Evolutionary conservation across 306 rosid genomes (phyloP).

Genomic region (Astragalus membranaceus): DNA sequence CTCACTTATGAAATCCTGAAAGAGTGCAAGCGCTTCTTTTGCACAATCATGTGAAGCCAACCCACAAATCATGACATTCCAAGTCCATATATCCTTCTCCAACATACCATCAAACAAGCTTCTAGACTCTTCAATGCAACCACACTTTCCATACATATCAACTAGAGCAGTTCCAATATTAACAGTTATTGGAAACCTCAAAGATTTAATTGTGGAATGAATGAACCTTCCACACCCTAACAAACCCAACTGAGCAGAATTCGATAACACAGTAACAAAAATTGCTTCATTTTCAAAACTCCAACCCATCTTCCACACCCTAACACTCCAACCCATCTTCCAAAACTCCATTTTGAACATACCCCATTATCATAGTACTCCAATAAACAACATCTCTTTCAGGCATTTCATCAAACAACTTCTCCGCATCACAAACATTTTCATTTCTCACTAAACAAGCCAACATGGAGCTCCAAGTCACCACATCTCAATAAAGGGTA

Average conservation of each 20-base stretch:
- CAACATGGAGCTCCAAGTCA: constrained; percentile 70
- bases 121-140: constrained; percentile 57
- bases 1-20: constrained; percentile 39
- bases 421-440: constrained; percentile 39
- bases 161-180: constrained; percentile 56
- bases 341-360: constrained; percentile 53
- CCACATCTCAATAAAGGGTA: constrained; percentile 39
- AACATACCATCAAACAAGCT: constrained; percentile 45
- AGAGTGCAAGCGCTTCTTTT: constrained; percentile 46
- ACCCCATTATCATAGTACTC: constrained; percentile 70
- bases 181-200: constrained; percentile 41
- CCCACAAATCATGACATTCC: constrained; percentile 85
- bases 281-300: constrained; percentile 60
- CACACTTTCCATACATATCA: constrained; percentile 88
- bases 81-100: constrained; percentile 52
- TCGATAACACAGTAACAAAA: constrained; percentile 52
- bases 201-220: constrained; percentile 44
- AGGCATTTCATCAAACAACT: constrained; percentile 64
- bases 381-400: constrained; percentile 67
- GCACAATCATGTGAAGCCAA: constrained; percentile 60
- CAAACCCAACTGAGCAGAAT: constrained; percentile 59
- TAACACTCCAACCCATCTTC: constrained; percentile 61
- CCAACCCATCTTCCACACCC: constrained; percentile 53
- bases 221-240: constrained; percentile 46
- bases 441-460: constrained; percentile 45